A percentile compares a stretch with the other conserved stretches of the same genome.
Evolutionary conservation across 352 stramenopile genomes (phyloP).

Genomic region (Globisporangium nodosum): DNA sequence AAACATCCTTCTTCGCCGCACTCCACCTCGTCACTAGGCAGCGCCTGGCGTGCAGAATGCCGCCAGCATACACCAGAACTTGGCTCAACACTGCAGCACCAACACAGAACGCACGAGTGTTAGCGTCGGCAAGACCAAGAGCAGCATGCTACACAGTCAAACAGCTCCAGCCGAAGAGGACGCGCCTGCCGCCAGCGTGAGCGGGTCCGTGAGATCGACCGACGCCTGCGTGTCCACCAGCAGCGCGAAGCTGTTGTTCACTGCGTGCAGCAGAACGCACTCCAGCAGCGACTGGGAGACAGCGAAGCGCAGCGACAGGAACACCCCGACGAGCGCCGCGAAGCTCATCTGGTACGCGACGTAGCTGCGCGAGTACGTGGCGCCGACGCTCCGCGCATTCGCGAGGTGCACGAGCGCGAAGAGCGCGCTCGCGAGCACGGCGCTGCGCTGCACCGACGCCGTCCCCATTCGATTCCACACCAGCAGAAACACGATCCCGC

Average conservation of each 20-base stretch:
- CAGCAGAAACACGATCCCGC: conserved; percentile 40
- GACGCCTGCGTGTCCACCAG: conserved; percentile 12
- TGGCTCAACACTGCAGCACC: neutral
- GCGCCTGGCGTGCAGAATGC: neutral
- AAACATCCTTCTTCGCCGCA: neutral
- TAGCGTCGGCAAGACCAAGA: neutral
- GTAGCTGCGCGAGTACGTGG: conserved; percentile 19
- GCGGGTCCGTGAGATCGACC: conserved; percentile 4
- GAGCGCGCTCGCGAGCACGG: conserved; percentile 23
- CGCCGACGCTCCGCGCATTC: conserved; percentile 22
- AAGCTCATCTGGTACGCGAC: conserved; percentile 37
- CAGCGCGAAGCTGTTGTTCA: conserved; percentile 57
- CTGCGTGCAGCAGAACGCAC: conserved; percentile 46
- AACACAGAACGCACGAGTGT: neutral
- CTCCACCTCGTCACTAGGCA: neutral
- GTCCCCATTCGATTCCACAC: conserved; percentile 33
- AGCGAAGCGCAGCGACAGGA: conserved; percentile 32
- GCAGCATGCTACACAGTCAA: neutral
- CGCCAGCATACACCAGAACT: neutral
- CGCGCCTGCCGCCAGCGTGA: conserved; percentile 1
- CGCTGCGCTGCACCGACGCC: conserved; percentile 16
- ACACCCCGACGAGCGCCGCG: conserved; percentile 37
- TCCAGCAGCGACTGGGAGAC: conserved; percentile 38
- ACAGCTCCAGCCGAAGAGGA: neutral
- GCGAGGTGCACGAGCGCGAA: conserved; percentile 50